phyloP scores from a whole-genome alignment of 768 basidiomycete species.

The Antrodiella citrinella region DNA sequence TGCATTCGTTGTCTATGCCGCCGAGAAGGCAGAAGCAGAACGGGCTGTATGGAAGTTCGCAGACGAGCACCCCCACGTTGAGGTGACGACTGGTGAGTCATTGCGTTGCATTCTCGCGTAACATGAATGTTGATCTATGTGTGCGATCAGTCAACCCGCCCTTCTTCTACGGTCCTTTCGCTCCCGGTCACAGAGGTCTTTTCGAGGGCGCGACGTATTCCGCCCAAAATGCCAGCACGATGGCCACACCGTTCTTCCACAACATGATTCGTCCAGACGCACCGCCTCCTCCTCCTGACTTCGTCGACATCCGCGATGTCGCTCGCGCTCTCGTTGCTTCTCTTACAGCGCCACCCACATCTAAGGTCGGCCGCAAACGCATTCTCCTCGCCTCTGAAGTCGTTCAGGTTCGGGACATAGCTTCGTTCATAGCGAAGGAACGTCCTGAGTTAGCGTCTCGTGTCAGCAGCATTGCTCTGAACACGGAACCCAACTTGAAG shows the following conservation, averaged over 20 bases:
- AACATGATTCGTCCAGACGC: no score
- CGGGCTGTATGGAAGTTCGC: constrained; percentile 32
- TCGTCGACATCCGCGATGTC: no score
- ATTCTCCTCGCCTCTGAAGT: constrained; percentile 1
- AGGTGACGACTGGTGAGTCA: constrained; percentile 29
- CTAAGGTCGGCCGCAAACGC: constrained; percentile 8
- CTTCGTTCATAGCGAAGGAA: constrained; percentile 2
- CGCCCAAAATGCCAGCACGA: no score
- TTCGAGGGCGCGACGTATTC: no score
- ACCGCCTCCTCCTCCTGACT: no score
- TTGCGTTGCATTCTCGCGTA: not conserved
- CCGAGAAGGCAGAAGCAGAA: constrained; percentile 26
- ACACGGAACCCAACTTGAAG: constrained; percentile 1
- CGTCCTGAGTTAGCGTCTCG: constrained; percentile 6
- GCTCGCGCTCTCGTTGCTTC: no score
- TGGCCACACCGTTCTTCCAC: no score
- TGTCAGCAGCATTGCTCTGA: not conserved
- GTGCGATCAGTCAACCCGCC: constrained; percentile 32
- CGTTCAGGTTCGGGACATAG: not conserved
- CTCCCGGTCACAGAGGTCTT: constrained; percentile 9
- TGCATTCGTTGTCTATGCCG: constrained; percentile 5
- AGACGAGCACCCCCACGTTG: constrained; percentile 26
- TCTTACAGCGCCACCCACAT: no score
- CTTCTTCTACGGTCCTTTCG: constrained; percentile 29
- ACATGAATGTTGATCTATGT: not conserved